Evolutionary conservation across 2,329 filamentous ascomycete species (phyloP), one percentile per base, ranked within the genome.

Genomic region (Fonsecaea multimorphosa): DNA sequence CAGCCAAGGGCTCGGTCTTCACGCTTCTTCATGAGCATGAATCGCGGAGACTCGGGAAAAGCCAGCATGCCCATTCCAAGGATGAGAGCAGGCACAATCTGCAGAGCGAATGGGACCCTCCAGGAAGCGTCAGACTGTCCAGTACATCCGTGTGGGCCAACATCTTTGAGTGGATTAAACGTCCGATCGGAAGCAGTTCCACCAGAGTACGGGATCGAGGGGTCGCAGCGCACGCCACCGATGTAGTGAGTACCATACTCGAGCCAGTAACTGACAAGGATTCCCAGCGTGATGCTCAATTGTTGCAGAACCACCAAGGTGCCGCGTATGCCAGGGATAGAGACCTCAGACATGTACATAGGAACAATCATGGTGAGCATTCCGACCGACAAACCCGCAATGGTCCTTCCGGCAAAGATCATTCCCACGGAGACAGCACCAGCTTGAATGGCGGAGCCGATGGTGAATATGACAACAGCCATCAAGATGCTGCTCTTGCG

Each of bases 81-180:
- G 3, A 91, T 68, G 0, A 89, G 67, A 0, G 89, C 90, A 0
- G 91, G 91, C 0, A 83, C 80, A 1, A 93, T 80, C 72, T 94
- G 91, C 0, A 94, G 81, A 68, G 85, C 88, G 59, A 91, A 86
- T 0, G 91, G 91, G 0, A 91, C 78, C 0, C 91, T 82, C 91
- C 91, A 95, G 3, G 29, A 31, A 31, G 29, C 29, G 3, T 31
- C 29, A 8, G 29, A 31, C 29, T 31, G 29, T 4, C 29, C 29
- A 8, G 29, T 31, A 31, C 29, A 31, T 3, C 29, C 29, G 8
- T 3, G 8, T 4, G 29, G 29, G 3, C 29, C 29, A 31, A 31
- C 29, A 8, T 31, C 29, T 4, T 31, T 4, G 3, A 3, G 29
- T 31, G 29, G 29, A 31, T 31, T 8, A 8, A 31, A 31, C 3